These are phyloP conservation scores for Aristolochia californica DNA, from an alignment of 164 flowering plant genomes.

Conservation along the genomic window DNA sequence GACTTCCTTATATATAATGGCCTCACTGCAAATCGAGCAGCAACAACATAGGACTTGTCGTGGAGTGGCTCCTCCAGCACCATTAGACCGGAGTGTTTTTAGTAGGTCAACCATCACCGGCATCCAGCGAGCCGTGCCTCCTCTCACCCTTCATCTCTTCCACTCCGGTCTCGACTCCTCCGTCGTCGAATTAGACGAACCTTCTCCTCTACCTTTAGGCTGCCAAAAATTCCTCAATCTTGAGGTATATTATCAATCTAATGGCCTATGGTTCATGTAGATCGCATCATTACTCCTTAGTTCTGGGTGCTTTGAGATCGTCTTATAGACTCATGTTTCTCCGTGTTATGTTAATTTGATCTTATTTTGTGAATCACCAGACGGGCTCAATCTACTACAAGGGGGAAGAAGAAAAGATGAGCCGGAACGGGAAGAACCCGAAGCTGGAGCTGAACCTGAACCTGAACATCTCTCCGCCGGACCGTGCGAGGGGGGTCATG, in stretches of 20 bases:
- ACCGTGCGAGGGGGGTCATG: not conserved
- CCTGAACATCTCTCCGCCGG: constrained; percentile 63
- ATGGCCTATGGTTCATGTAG: no score
- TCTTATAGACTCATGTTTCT: no score
- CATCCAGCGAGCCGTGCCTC: constrained; percentile 1
- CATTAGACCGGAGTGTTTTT: not conserved
- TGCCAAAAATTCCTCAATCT: constrained; percentile 19
- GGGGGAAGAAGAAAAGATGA: constrained; percentile 6
- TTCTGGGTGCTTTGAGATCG: no score
- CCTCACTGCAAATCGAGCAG: constrained; percentile 12
- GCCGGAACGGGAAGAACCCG: constrained; percentile 27
- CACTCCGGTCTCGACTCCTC: no score
- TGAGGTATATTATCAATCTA: constrained; percentile 13
- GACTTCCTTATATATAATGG: constrained; percentile 49
- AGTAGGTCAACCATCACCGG: constrained; percentile 5
- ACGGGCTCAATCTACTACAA: constrained; percentile 15
- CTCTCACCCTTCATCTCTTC: constrained; percentile 17
- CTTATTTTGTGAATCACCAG: constrained; percentile 2
- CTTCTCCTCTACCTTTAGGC: constrained; percentile 13
- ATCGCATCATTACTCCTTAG: no score
- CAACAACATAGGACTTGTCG: constrained; percentile 19
- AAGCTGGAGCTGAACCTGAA: constrained; percentile 76
- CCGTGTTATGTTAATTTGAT: not conserved
- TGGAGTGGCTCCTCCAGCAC: constrained; percentile 2
- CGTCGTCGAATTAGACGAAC: constrained; percentile 14